Conservation (phyloP, 345 rosid genomes). For the Excoecaria cochinchinensis region DNA sequence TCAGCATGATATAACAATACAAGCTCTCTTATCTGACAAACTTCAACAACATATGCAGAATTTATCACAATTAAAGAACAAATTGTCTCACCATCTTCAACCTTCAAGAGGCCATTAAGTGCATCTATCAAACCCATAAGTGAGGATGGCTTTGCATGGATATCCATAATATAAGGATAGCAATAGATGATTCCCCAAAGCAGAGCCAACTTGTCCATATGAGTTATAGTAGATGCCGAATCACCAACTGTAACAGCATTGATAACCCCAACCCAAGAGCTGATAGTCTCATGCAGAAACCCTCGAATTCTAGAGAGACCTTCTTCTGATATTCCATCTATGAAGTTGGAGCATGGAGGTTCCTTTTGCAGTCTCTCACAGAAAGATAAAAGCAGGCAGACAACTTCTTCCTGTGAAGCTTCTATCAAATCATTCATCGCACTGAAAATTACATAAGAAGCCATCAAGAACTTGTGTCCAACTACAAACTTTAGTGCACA, state of each 20-base stretch:
- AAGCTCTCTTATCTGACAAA: slow-evolving; percentile 2
- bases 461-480: slow-evolving; percentile 22
- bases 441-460: slow-evolving; percentile 45
- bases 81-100: slow-evolving; percentile 47
- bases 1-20: slow-evolving; percentile 1
- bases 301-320: slow-evolving; percentile 37
- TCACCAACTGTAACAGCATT: slow-evolving; percentile 33
- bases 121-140: slow-evolving; percentile 53
- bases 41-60: background rate
- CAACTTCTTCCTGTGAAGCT: slow-evolving; percentile 54
- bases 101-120: slow-evolving; percentile 45
- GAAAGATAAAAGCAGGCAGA: slow-evolving; percentile 50
- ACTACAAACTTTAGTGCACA: background rate
- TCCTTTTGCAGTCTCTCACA: slow-evolving; percentile 58
- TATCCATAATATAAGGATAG: slow-evolving; percentile 48
- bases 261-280: slow-evolving; percentile 30
- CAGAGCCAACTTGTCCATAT: slow-evolving; percentile 46
- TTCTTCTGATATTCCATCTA: slow-evolving; percentile 44
- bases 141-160: slow-evolving; percentile 38
- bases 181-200: slow-evolving; percentile 73
- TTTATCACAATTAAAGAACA: background rate
- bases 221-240: slow-evolving; percentile 33
- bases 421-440: slow-evolving; percentile 64
- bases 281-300: slow-evolving; percentile 42
- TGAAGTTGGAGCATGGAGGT: slow-evolving; percentile 23